Evolutionary conservation across 2,329 filamentous ascomycete genomes (phyloP).

Genomic region (Sclerotinia nivalis): DNA sequence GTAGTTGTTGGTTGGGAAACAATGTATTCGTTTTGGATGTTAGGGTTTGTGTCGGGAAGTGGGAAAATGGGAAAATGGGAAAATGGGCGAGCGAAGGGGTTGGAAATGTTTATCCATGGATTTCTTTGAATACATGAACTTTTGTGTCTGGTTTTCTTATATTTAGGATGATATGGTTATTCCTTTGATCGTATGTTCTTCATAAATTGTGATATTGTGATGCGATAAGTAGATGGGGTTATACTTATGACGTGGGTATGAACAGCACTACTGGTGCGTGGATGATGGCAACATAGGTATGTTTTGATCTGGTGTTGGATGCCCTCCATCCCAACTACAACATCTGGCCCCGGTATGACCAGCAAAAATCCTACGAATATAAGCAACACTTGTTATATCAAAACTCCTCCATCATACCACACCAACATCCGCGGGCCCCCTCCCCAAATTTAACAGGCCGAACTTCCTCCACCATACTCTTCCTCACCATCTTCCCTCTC

Average conservation of each 20-base stretch:
- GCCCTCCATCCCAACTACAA: not conserved
- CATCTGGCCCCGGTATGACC: too few species aligned
- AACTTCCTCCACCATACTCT: not conserved
- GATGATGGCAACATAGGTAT: not conserved
- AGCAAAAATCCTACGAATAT: not conserved
- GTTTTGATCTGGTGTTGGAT: not conserved
- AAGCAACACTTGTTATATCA: not conserved
- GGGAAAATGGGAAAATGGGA: not conserved
- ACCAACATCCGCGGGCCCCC: too few species aligned
- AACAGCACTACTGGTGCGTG: not conserved
- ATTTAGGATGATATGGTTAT: not conserved
- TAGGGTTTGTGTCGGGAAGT: not conserved
- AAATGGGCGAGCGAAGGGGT: not conserved
- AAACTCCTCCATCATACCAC: not conserved
- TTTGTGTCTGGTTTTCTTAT: not conserved
- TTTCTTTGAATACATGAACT: conserved; percentile 8
- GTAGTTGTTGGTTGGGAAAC: not conserved
- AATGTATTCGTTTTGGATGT: conserved; percentile 1
- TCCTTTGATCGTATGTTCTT: not conserved
- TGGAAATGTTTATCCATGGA: not conserved
- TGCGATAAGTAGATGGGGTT: too few species aligned
- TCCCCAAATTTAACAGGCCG: not conserved
- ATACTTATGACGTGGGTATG: not conserved
- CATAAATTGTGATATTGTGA: not conserved
- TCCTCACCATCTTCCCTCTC: not conserved